A percentile compares a stretch with the other conserved stretches of the same genome.
Conservation (phyloP, 1,284 basidiomycete species). For the Ceratobasidium sp. region DNA sequence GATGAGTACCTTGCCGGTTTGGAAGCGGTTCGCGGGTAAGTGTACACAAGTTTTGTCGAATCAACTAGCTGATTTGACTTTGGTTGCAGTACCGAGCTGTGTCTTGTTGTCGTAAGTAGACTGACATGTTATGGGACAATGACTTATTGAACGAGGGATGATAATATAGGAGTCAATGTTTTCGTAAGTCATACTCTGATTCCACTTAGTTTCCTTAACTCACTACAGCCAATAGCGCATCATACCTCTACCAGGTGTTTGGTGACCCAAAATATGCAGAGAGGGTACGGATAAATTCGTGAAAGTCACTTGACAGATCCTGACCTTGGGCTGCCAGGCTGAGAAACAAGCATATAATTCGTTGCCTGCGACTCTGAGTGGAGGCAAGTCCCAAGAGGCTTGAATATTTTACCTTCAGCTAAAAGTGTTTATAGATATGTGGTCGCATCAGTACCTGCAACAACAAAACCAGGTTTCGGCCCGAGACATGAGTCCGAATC, state of each 20-base stretch:
- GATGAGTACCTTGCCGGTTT: slow-evolving; percentile 71
- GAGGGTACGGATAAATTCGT: slow-evolving; percentile 57
- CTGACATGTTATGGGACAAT: not conserved
- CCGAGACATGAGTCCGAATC: slow-evolving; percentile 38
- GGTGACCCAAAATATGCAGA: slow-evolving; percentile 70
- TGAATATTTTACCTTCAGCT: not conserved
- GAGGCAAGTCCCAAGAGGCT: slow-evolving; percentile 56
- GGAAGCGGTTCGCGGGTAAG: slow-evolving; percentile 67
- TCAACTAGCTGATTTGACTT: not conserved
- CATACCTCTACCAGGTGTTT: slow-evolving; percentile 70
- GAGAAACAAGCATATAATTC: slow-evolving; percentile 72
- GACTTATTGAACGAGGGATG: not conserved
- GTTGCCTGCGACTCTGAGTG: slow-evolving; percentile 67
- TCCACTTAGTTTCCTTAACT: slow-evolving; percentile 11
- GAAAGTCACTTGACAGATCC: not conserved
- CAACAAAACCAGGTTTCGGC: slow-evolving; percentile 43
- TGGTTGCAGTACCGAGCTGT: slow-evolving; percentile 64
- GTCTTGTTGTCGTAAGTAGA: slow-evolving; percentile 67
- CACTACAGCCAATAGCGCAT: slow-evolving; percentile 59
- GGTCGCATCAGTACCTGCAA: slow-evolving; percentile 41
- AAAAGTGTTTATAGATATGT: slow-evolving; percentile 3
- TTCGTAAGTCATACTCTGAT: slow-evolving; percentile 60
- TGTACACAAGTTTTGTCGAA: slow-evolving; percentile 4
- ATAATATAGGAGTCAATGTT: slow-evolving; percentile 69
- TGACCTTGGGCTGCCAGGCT: slow-evolving; percentile 57